Percentiles rank a stretch among this genome's conserved stretches.
phyloP scores from a whole-genome alignment of 306 rosid genomes.

The Lathyrus oleraceus region DNA sequence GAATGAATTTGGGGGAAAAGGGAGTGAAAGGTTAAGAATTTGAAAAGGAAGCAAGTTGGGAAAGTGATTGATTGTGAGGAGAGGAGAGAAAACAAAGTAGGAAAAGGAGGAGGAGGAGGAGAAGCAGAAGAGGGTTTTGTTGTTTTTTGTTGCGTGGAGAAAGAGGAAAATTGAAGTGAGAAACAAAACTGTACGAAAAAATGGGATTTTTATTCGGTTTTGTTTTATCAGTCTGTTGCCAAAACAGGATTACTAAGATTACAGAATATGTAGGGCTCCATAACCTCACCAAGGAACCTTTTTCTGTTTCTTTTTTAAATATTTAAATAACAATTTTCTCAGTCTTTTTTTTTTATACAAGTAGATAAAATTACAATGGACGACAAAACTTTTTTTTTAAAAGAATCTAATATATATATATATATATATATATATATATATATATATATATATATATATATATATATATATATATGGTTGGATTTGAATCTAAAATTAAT shows the following conservation, averaged over 20 bases:
- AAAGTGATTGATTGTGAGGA: slow-evolving; percentile 16
- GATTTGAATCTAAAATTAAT: too few species aligned
- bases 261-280: too few species aligned
- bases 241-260: not conserved
- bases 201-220: not conserved
- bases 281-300: too few species aligned
- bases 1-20: slow-evolving; percentile 19
- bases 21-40: slow-evolving; percentile 31
- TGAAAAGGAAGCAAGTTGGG: slow-evolving; percentile 26
- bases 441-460: too few species aligned
- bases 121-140: slow-evolving; percentile 28
- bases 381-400: too few species aligned
- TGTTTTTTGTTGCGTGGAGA: slow-evolving; percentile 49
- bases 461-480: too few species aligned
- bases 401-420: too few species aligned
- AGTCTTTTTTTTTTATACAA: too few species aligned
- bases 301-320: too few species aligned
- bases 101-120: not conserved
- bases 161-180: slow-evolving; percentile 34
- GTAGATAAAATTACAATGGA: too few species aligned
- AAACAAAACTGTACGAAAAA: not conserved
- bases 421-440: too few species aligned
- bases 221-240: not conserved
- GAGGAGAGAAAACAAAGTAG: slow-evolving; percentile 29
- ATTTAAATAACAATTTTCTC: too few species aligned